phyloP scores from a whole-genome alignment of 371 early-diverging fungal genomes.

The Sporodiniella umbellata region DNA sequence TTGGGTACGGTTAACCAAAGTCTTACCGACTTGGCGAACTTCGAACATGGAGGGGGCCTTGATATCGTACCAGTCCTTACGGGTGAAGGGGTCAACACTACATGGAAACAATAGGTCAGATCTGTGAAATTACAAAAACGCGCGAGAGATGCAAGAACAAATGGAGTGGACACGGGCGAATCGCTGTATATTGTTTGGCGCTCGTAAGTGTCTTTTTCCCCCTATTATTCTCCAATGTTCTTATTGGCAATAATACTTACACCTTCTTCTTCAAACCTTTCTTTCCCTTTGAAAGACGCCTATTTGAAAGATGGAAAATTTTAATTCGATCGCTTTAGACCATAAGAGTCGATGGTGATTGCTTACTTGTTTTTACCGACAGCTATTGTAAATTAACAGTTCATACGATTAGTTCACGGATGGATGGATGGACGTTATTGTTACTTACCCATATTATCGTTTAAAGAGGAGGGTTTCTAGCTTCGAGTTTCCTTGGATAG shows the following conservation, averaged over 20 bases:
- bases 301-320: slow-evolving; percentile 13
- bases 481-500: not conserved
- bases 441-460: slow-evolving; percentile 35
- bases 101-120: not conserved
- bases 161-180: not conserved
- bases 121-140: not conserved
- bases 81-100: slow-evolving; percentile 93
- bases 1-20: slow-evolving; percentile 99
- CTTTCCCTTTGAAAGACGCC: slow-evolving; percentile 91
- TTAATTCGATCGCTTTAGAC: slow-evolving; percentile 1
- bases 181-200: not conserved
- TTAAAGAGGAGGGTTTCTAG: slow-evolving; percentile 20
- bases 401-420: slow-evolving; percentile 2
- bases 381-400: slow-evolving; percentile 43
- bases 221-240: not conserved
- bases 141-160: not conserved
- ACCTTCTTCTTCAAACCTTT: slow-evolving; percentile 97
- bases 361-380: slow-evolving; percentile 96
- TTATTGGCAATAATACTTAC: slow-evolving; percentile 67
- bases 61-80: slow-evolving; percentile 99
- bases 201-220: not conserved
- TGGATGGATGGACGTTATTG: slow-evolving; percentile 13
- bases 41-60: slow-evolving; percentile 97
- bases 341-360: slow-evolving; percentile 2
- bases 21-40: slow-evolving; percentile 95